A percentile compares a stretch with the other conserved stretches of the same genome.
Conservation (phyloP, 1,284 basidiomycete genomes). For the Boletus calvinii region DNA sequence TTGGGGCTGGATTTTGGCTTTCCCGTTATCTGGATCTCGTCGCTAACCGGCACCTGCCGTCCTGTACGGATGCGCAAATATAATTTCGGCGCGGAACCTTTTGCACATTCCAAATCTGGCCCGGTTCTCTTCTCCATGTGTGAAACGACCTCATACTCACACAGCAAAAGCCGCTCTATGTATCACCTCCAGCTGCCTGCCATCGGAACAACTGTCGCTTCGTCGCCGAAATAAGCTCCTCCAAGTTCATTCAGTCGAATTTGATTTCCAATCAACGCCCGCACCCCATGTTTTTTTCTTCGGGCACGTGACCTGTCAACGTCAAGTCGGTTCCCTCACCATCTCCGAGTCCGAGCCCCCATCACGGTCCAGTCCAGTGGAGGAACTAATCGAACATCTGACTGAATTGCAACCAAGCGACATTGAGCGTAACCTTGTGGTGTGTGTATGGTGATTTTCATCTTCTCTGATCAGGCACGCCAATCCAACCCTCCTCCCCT, state of each 20-base stretch:
- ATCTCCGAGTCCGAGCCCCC: neutral
- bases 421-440: slow-evolving; percentile 22
- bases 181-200: slow-evolving; percentile 12
- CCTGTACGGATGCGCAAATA: slow-evolving; percentile 29
- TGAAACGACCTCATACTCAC: slow-evolving; percentile 21
- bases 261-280: slow-evolving; percentile 11
- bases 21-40: slow-evolving; percentile 34
- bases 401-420: slow-evolving; percentile 21
- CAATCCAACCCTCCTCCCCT: slow-evolving; percentile 20
- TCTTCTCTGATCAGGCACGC: slow-evolving; percentile 31
- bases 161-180: slow-evolving; percentile 14
- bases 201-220: slow-evolving; percentile 7
- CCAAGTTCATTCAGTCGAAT: neutral
- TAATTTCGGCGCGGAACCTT: slow-evolving; percentile 37
- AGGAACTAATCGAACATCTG: slow-evolving; percentile 4
- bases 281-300: slow-evolving; percentile 9
- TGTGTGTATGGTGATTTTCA: slow-evolving; percentile 24
- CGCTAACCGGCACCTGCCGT: slow-evolving; percentile 32
- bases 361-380: slow-evolving; percentile 8
- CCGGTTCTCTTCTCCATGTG: slow-evolving; percentile 21
- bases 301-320: slow-evolving; percentile 26
- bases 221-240: slow-evolving; percentile 1
- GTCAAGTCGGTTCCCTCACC: neutral
- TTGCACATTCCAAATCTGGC: slow-evolving; percentile 17
- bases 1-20: slow-evolving; percentile 34